Evolutionary conservation across 31 red algal species (phyloP).

Genomic region (Odonthalia washingtoniensis): DNA sequence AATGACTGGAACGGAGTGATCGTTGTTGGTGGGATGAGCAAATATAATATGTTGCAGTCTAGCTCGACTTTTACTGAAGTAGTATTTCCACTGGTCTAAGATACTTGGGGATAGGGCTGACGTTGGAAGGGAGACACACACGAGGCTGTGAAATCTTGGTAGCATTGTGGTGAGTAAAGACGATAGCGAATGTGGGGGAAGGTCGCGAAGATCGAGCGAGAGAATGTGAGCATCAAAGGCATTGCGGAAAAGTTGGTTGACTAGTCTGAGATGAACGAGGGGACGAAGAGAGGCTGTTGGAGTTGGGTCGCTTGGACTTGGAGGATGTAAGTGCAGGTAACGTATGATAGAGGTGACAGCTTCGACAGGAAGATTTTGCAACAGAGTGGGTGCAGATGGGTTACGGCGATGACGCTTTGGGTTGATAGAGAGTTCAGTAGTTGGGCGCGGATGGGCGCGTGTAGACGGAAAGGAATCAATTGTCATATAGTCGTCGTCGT

Average conservation of each 20-base stretch:
- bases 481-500: too few species aligned
- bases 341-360: neutral
- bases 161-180: slow-evolving; percentile 12
- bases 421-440: neutral
- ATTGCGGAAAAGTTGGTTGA: slow-evolving; percentile 11
- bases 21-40: neutral
- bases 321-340: neutral
- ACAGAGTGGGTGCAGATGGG: neutral
- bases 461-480: too few species aligned
- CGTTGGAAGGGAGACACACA: neutral
- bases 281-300: neutral
- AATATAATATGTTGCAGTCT: neutral
- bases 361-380: neutral
- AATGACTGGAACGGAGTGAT: neutral
- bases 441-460: neutral
- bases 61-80: neutral
- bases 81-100: neutral
- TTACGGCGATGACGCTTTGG: neutral
- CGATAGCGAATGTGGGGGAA: neutral
- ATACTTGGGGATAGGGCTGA: neutral
- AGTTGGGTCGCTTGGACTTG: neutral
- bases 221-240: slow-evolving; percentile 40
- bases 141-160: slow-evolving; percentile 8
- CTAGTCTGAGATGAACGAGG: slow-evolving; percentile 3
- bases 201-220: slow-evolving; percentile 24